Conservation (phyloP, 225 moss, liverwort and hornwort species). For the Marchantia polymorpha region DNA sequence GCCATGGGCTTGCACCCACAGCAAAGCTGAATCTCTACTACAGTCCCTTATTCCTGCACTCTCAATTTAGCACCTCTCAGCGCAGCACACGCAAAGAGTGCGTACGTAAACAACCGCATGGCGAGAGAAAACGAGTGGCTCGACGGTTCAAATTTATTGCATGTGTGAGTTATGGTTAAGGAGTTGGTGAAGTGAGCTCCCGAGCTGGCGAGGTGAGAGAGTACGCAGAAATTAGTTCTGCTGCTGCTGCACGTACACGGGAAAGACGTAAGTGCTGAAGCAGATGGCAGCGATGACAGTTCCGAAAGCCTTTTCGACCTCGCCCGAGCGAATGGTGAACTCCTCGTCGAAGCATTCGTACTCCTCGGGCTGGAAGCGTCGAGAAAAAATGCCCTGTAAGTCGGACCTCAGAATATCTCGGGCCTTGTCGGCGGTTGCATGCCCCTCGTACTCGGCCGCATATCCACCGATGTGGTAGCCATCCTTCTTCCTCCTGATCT, state of each 20-base stretch:
- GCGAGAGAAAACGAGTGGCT: too few species aligned
- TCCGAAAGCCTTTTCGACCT: conserved; percentile 49
- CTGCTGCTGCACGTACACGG: conserved; percentile 32
- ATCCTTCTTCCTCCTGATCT: conserved; percentile 68
- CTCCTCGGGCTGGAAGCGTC: conserved; percentile 49
- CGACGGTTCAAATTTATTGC: too few species aligned
- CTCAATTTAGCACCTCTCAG: too few species aligned
- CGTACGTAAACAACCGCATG: too few species aligned
- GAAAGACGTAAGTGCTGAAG: conserved; percentile 66
- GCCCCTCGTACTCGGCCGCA: conserved; percentile 72
- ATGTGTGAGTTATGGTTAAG: too few species aligned
- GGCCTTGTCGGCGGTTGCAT: conserved; percentile 40
- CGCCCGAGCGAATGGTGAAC: conserved; percentile 42
- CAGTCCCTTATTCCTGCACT: too few species aligned
- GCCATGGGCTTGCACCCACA: too few species aligned
- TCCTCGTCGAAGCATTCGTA: conserved; percentile 71
- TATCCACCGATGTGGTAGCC: conserved; percentile 62
- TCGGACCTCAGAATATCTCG: conserved; percentile 43
- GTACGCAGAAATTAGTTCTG: too few species aligned
- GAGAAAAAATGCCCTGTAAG: conserved; percentile 43
- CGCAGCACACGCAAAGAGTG: too few species aligned
- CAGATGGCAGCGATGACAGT: conserved; percentile 59
- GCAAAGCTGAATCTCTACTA: too few species aligned
- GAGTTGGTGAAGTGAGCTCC: too few species aligned
- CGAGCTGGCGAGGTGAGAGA: too few species aligned